Evolutionary conservation across 2,329 filamentous ascomycete genomes (phyloP).

Genomic region (Colletotrichum liriopes): DNA sequence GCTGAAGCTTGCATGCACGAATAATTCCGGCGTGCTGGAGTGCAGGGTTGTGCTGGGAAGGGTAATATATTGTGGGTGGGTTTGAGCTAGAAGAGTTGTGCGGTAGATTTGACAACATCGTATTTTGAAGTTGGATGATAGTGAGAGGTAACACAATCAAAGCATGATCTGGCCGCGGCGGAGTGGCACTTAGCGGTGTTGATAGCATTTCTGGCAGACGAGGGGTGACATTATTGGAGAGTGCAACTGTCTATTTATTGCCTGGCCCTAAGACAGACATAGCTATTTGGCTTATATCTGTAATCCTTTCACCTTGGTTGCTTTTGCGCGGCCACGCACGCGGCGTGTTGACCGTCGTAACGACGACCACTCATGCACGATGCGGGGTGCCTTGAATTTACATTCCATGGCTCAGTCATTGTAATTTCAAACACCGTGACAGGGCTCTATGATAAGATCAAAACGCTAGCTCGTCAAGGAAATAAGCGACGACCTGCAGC

Average conservation of each 20-base stretch:
- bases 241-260: neutral
- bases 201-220: neutral
- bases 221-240: neutral
- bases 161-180: neutral
- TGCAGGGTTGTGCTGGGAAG: constrained; percentile 18
- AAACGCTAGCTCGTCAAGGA: neutral
- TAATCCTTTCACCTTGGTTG: neutral
- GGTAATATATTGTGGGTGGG: neutral
- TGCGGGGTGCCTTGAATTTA: neutral
- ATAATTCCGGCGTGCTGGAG: constrained; percentile 20
- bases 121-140: neutral
- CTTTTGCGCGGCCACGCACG: neutral
- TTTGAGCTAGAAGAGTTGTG: neutral
- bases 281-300: neutral
- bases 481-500: neutral
- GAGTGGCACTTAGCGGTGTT: neutral
- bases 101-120: constrained; percentile 23
- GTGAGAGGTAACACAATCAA: neutral
- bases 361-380: neutral
- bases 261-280: no score
- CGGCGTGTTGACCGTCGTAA: neutral
- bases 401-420: no score
- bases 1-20: constrained; percentile 26
- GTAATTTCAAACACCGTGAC: no score
- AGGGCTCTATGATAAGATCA: neutral